Percentiles rank a stretch among this genome's conserved stretches.
Evolutionary conservation across 768 basidiomycete species (phyloP).

Genomic region (Paxillus ammoniavirescens): DNA sequence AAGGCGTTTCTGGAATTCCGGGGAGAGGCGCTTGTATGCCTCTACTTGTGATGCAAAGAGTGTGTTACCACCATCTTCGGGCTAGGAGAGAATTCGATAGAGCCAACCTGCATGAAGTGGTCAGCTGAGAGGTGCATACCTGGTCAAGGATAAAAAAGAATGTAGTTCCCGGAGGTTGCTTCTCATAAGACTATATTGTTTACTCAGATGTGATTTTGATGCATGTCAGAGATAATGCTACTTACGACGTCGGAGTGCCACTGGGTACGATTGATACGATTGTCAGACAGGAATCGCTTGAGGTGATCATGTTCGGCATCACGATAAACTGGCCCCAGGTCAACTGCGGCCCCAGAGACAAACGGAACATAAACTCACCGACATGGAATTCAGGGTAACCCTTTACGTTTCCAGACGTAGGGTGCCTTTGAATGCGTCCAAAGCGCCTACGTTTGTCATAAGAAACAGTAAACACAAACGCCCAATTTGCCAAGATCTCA

Average conservation of each 20-base stretch:
- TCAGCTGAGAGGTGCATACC: constrained; percentile 10
- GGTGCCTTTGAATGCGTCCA: constrained; percentile 46
- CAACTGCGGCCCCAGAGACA: neutral
- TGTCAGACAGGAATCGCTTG: constrained; percentile 39
- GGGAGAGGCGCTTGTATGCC: constrained; percentile 58
- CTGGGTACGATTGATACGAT: constrained; percentile 40
- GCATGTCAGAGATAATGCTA: constrained; percentile 1
- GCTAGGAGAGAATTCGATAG: constrained; percentile 22
- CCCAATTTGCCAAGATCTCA: constrained; percentile 9
- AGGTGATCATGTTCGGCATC: constrained; percentile 43
- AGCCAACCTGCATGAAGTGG: neutral
- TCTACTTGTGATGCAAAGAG: constrained; percentile 57
- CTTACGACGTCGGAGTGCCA: constrained; percentile 59
- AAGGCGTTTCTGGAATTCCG: constrained; percentile 54
- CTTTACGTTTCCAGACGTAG: constrained; percentile 50
- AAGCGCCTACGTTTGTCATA: constrained; percentile 33
- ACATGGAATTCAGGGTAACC: constrained; percentile 61
- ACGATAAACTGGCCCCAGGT: constrained; percentile 42
- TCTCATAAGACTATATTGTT: constrained; percentile 47
- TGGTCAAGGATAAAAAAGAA: constrained; percentile 58
- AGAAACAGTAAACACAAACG: neutral
- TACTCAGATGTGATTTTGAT: neutral
- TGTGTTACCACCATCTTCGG: constrained; percentile 48
- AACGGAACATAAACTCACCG: constrained; percentile 31
- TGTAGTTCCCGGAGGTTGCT: constrained; percentile 53